These are phyloP conservation scores for Fusarium sp. DNA, from an alignment of 2,329 filamentous ascomycete genomes.

Conservation along the genomic window DNA sequence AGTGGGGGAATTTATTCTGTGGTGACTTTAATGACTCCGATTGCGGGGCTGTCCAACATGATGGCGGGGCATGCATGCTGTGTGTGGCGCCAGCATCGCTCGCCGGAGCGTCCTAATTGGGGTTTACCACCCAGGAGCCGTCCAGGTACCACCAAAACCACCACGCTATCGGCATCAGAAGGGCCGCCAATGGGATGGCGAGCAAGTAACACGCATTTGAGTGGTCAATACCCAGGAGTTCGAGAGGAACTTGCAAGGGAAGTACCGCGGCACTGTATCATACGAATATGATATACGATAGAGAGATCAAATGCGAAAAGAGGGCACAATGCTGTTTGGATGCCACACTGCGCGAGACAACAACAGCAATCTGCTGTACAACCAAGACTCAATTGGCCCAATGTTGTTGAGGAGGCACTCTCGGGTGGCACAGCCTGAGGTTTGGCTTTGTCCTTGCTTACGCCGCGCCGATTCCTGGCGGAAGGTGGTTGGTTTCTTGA, in stretches of 20 bases:
- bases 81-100: constrained; percentile 22
- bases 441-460: not conserved
- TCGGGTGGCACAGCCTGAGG: not conserved
- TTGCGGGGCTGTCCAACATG: constrained; percentile 40
- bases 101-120: constrained; percentile 27
- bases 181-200: constrained; percentile 35
- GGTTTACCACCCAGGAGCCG: constrained; percentile 2
- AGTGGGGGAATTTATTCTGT: constrained; percentile 40
- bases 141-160: constrained; percentile 28
- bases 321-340: not conserved
- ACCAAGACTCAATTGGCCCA: not conserved
- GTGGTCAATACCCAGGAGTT: not conserved
- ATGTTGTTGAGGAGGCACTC: not conserved
- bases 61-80: constrained; percentile 38
- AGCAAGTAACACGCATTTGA: constrained; percentile 34
- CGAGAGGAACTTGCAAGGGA: not conserved
- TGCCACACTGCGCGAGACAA: not conserved
- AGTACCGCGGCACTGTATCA: not conserved
- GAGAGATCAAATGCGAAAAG: not conserved
- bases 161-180: constrained; percentile 19
- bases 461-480: not conserved
- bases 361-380: not conserved
- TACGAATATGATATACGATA: not conserved
- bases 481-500: not conserved
- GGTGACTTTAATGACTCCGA: constrained; percentile 42